Evolutionary conservation across 306 rosid species (phyloP).

Genomic region (Rubus idaeus): DNA sequence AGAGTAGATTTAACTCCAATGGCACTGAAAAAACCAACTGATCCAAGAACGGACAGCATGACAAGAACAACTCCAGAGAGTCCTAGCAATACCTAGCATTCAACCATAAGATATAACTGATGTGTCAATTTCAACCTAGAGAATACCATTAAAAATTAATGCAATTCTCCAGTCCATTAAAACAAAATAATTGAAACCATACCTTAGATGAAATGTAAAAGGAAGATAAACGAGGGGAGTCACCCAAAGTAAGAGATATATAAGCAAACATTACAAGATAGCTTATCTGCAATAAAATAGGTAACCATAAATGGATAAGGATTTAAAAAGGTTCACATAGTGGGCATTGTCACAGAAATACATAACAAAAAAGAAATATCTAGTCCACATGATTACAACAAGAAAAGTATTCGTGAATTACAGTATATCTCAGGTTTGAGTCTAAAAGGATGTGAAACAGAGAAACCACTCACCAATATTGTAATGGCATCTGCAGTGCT

Average conservation of each 20-base stretch:
- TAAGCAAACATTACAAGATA: conserved; percentile 97
- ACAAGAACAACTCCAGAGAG: conserved; percentile 91
- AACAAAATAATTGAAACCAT: conserved; percentile 22
- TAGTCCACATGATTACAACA: background rate
- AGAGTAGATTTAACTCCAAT: conserved; percentile 91
- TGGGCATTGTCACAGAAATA: too few relatives aligned
- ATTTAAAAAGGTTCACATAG: too few relatives aligned
- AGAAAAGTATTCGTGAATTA: background rate
- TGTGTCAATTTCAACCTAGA: conserved; percentile 10
- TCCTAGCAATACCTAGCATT: conserved; percentile 82
- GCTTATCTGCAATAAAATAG: conserved; percentile 72
- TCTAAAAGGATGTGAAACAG: conserved; percentile 16
- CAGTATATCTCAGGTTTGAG: background rate
- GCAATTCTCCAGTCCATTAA: background rate
- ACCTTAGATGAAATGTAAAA: conserved; percentile 96
- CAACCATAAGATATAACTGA: conserved; percentile 19
- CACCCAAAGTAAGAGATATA: conserved; percentile 95
- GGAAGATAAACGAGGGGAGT: conserved; percentile 59
- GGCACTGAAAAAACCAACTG: conserved; percentile 90
- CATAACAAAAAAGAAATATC: too few relatives aligned
- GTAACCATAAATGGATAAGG: background rate
- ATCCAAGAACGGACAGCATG: conserved; percentile 92
- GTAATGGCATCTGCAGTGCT: conserved; percentile 95
- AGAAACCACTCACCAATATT: conserved; percentile 60
- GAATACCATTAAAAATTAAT: conserved; percentile 10